These are phyloP conservation scores for Cucurbita maxima DNA, from an alignment of 306 rosid genomes.

Conservation along the genomic window DNA sequence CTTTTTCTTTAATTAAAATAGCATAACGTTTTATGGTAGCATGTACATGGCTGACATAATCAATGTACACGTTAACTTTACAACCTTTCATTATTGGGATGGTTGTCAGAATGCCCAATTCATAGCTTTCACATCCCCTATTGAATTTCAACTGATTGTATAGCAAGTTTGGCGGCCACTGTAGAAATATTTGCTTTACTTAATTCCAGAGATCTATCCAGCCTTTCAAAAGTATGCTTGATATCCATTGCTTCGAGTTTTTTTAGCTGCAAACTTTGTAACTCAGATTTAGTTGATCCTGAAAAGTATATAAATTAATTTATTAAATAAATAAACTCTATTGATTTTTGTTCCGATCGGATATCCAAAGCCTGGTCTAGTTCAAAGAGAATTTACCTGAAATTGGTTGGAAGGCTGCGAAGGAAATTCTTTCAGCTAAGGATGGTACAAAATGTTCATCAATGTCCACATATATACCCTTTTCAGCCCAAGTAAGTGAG, in stretches of 20 bases:
- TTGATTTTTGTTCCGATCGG: too few relatives aligned
- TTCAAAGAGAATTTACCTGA: slow-evolving; percentile 16
- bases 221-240: slow-evolving; percentile 24
- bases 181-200: slow-evolving; percentile 15
- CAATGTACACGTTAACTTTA: not conserved
- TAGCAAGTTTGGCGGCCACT: slow-evolving; percentile 34
- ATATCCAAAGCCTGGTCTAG: too few relatives aligned
- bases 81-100: not conserved
- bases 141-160: slow-evolving; percentile 28
- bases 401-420: slow-evolving; percentile 31
- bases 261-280: slow-evolving; percentile 17
- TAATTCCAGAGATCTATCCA: slow-evolving; percentile 16
- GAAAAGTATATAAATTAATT: not conserved
- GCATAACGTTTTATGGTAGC: not conserved
- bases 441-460: slow-evolving; percentile 32
- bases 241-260: slow-evolving; percentile 38
- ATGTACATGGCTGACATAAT: not conserved
- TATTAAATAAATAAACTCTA: not conserved
- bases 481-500: slow-evolving; percentile 31
- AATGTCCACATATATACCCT: slow-evolving; percentile 14
- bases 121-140: not conserved
- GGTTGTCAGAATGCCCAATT: not conserved
- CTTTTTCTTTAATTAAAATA: not conserved
- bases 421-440: slow-evolving; percentile 26
- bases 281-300: slow-evolving; percentile 31